Base-by-base conservation (phyloP, 768 basidiomycete genomes). In the Pleurotus platypus region DNA sequence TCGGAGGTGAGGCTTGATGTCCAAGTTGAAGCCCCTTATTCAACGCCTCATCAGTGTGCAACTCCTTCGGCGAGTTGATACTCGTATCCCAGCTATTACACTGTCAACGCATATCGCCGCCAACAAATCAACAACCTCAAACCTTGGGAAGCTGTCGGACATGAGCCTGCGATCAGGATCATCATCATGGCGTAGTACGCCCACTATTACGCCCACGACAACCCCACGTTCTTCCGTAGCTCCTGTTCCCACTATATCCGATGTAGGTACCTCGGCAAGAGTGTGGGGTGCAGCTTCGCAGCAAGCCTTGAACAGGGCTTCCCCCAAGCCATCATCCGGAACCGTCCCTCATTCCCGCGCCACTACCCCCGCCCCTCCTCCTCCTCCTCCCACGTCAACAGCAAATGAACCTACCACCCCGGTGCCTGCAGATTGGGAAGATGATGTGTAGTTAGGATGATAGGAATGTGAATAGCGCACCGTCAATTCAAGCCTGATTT, bases 1-100 rank as follows among this genome's bases (percentile, higher is more conserved):
- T 65, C 78, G 92, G 48, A 85, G 80, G 82, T 83, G 16, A 18
- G 70, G 68, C 11, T 7, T 7, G 40, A 16, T 18, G 8, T 56
- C 26, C 37, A n/a, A 51, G 38, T 48, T 53, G 35, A 20, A n/a
- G 22, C 9, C 7, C 22, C 16, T 30, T 57, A 45, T 22, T 35
- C 11, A 18, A 16, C 50, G n/a, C 46, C 18, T 45, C 11, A 39
- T 26, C 35, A 88, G 92, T 61, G 89, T 96, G 1, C 89, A 92
- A 66, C 81, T 97, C 48, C 75, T 92, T 49, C 80, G 91, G 35
- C 82, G 92, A 12, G 71, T 94, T 47, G 94, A 97, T 67, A 88
- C 93, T 0, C 84, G 92, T 20, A 72, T 92, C 4, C 94, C 94
- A 0, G 67, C 63, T 1, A 90, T 91, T 1, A 72, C 87, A 3